Percentiles rank a stretch among this genome's conserved stretches.
These are phyloP conservation scores for Puya raimondii DNA, from an alignment of 176 grass and related monocot genomes.

Conservation along the genomic window DNA sequence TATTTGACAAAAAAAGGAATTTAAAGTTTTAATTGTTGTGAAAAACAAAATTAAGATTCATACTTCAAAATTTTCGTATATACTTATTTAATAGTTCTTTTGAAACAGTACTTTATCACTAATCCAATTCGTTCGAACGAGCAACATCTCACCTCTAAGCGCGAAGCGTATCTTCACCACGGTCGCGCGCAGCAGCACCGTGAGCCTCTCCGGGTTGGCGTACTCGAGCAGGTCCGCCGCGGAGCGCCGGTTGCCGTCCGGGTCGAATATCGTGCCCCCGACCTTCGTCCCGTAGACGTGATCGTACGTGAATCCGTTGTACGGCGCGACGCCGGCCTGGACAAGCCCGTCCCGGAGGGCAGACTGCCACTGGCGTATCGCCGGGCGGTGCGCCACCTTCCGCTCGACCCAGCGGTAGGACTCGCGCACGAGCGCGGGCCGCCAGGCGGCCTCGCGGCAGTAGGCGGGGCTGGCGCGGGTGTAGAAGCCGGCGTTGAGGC, in stretches of 20 bases:
- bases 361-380: conserved; percentile 54
- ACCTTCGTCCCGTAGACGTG: conserved; percentile 76
- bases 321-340: conserved; percentile 55
- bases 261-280: conserved; percentile 78
- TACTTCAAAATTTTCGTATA: no score
- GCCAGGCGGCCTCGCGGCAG: conserved; percentile 38
- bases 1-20: no score
- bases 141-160: conserved; percentile 19
- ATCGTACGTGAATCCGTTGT: conserved; percentile 79
- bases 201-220: conserved; percentile 42
- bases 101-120: no score
- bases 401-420: conserved; percentile 74
- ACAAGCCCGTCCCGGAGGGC: conserved; percentile 66
- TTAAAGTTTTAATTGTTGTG: no score
- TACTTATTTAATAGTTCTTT: no score
- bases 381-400: conserved; percentile 49
- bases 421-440: conserved; percentile 34
- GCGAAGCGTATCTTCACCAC: conserved; percentile 51
- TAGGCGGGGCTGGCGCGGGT: conserved; percentile 52
- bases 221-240: conserved; percentile 76
- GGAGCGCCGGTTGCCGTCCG: conserved; percentile 47
- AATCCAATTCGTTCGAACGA: no score
- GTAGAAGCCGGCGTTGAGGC: conserved; percentile 85
- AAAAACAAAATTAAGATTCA: no score
- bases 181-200: conserved; percentile 60